Conservation (phyloP, 441 rosid genomes). For the Populus hybrid region DNA sequence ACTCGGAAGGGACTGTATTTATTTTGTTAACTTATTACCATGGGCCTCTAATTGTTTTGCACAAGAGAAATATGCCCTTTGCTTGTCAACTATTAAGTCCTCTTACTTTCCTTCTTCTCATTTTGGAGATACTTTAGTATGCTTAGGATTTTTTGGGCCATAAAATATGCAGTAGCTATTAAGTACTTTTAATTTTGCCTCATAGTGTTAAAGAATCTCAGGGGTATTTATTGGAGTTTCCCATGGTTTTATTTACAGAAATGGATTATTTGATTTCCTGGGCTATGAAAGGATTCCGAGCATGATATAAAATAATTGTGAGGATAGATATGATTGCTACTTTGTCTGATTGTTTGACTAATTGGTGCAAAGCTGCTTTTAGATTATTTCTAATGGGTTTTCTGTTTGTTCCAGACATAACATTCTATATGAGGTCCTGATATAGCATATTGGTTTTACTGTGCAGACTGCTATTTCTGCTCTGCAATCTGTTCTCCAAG, state of each 20-base stretch:
- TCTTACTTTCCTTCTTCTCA: too few species aligned
- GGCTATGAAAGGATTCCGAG: neutral
- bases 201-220: neutral
- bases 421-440: neutral
- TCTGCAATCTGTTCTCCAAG: slow-evolving; percentile 90
- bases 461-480: slow-evolving; percentile 86
- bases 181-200: neutral
- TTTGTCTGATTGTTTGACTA: neutral
- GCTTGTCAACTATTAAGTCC: too few species aligned
- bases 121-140: too few species aligned
- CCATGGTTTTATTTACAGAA: neutral
- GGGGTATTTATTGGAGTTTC: neutral
- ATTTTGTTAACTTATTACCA: neutral
- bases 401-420: neutral
- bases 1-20: neutral
- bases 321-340: neutral
- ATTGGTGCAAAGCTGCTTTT: neutral
- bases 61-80: neutral
- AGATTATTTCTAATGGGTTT: neutral
- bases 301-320: neutral
- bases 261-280: neutral
- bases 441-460: slow-evolving; percentile 12
- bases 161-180: neutral
- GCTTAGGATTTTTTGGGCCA: neutral
- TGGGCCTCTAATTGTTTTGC: neutral